Percentiles rank a stretch among this genome's conserved stretches.
phyloP scores from a whole-genome alignment of 1,139 yeast species.

The Lodderomyces beijingensis region DNA sequence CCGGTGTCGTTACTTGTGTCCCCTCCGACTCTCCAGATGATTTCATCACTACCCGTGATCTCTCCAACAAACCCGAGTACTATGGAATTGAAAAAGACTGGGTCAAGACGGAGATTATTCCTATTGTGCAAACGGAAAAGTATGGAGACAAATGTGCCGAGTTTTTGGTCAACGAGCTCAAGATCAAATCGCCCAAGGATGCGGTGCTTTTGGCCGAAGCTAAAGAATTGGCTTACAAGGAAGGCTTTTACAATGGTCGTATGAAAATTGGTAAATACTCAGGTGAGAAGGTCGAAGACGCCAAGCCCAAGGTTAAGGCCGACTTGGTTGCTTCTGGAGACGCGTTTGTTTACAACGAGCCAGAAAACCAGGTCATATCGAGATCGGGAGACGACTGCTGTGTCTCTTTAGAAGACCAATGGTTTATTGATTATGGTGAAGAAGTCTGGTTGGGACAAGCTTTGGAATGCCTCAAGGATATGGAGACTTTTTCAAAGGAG shows the following conservation, averaged over 20 bases:
- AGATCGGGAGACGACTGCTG: constrained; percentile 97
- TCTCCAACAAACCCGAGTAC: constrained; percentile 86
- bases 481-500: constrained; percentile 82
- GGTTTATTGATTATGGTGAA: constrained; percentile 98
- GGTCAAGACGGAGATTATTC: constrained; percentile 71
- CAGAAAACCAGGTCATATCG: constrained; percentile 84
- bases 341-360: constrained; percentile 91
- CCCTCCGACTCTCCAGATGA: constrained; percentile 99
- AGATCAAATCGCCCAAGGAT: constrained; percentile 95
- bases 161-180: constrained; percentile 74
- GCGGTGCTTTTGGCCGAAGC: constrained; percentile 82
- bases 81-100: constrained; percentile 82
- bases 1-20: constrained; percentile 98
- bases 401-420: constrained; percentile 96
- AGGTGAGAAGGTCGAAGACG: constrained; percentile 88
- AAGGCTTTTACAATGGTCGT: constrained; percentile 89
- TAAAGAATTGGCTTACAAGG: constrained; percentile 92
- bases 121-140: constrained; percentile 74
- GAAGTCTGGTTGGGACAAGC: constrained; percentile 85
- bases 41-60: constrained; percentile 78
- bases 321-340: constrained; percentile 74
- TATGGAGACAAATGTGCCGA: constrained; percentile 92
- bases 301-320: constrained; percentile 81
- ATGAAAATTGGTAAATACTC: constrained; percentile 76
- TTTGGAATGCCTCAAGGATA: constrained; percentile 66